A percentile compares a stretch with the other conserved stretches of the same genome.
Conservation (phyloP, 768 basidiomycete genomes). For the Tulasnella sp. region DNA sequence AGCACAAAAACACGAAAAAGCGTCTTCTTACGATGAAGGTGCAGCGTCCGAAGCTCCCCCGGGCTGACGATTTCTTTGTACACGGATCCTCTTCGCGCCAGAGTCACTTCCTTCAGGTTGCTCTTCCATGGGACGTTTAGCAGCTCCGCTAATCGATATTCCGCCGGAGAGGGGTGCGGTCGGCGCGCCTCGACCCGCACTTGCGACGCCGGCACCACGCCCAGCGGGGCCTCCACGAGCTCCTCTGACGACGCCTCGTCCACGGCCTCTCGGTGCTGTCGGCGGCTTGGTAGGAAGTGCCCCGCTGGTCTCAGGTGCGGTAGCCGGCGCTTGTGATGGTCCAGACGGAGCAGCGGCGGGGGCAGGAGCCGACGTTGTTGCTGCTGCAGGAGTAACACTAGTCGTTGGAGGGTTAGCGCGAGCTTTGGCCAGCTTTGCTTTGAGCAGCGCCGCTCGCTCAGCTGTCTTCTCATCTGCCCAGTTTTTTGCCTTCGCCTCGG, state of each 20-base stretch:
- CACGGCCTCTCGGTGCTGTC: not conserved
- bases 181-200: not conserved
- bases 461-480: no score
- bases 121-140: slow-evolving; percentile 12
- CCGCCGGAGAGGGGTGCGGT: not conserved
- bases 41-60: not conserved
- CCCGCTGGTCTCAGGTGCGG: not conserved
- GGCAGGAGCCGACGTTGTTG: not conserved
- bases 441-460: not conserved
- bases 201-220: not conserved
- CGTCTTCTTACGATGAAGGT: not conserved
- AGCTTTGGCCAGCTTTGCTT: not conserved
- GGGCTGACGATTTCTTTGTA: slow-evolving; percentile 12
- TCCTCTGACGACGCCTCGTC: slow-evolving; percentile 6
- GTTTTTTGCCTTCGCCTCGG: no score
- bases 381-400: not conserved
- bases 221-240: slow-evolving; percentile 6
- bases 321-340: not conserved
- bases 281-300: not conserved
- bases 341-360: not conserved
- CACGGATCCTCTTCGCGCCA: slow-evolving; percentile 2
- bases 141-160: slow-evolving; percentile 9
- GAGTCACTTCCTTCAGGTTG: not conserved
- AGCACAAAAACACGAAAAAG: not conserved
- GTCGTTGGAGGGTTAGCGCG: not conserved